Conservation (phyloP, 129 eudicot genomes). For the Tanacetum coccineum region DNA sequence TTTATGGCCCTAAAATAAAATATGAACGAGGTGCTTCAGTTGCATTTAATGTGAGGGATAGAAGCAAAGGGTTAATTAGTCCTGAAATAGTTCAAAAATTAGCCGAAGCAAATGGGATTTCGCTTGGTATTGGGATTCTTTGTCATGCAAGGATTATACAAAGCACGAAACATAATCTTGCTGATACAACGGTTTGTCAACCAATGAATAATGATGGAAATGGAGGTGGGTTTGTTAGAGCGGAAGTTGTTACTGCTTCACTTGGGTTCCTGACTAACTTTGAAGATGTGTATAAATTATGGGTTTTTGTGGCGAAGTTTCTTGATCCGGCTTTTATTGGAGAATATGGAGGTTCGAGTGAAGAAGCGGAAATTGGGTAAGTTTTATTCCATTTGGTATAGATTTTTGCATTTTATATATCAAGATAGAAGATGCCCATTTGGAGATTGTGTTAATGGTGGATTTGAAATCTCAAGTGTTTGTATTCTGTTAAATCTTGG, state of each 20-base stretch:
- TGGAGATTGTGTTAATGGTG: constrained; percentile 24
- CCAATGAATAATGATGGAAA: constrained; percentile 31
- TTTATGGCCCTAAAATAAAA: constrained; percentile 41
- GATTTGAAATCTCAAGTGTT: constrained; percentile 25
- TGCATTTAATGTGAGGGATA: constrained; percentile 36
- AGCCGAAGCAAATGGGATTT: constrained; percentile 34
- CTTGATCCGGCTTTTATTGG: constrained; percentile 28
- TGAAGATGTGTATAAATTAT: constrained; percentile 42
- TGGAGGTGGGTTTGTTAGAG: constrained; percentile 32
- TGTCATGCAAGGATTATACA: constrained; percentile 38
- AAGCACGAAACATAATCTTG: constrained; percentile 30
- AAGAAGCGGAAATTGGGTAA: constrained; percentile 22
- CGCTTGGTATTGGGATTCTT: constrained; percentile 38
- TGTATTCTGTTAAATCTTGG: constrained; percentile 28
- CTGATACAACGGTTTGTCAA: constrained; percentile 32
- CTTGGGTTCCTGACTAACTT: constrained; percentile 40
- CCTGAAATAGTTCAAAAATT: constrained; percentile 38
- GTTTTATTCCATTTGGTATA: constrained; percentile 18
- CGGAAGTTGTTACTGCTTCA: constrained; percentile 42
- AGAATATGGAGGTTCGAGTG: constrained; percentile 26
- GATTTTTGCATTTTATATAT: constrained; percentile 23
- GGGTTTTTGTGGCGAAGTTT: constrained; percentile 43
- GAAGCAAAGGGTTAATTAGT: constrained; percentile 28
- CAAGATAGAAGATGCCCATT: constrained; percentile 14
- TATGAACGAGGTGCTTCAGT: constrained; percentile 44